phyloP scores from a whole-genome alignment of 768 basidiomycete genomes.

The Sarcodon aspratus region DNA sequence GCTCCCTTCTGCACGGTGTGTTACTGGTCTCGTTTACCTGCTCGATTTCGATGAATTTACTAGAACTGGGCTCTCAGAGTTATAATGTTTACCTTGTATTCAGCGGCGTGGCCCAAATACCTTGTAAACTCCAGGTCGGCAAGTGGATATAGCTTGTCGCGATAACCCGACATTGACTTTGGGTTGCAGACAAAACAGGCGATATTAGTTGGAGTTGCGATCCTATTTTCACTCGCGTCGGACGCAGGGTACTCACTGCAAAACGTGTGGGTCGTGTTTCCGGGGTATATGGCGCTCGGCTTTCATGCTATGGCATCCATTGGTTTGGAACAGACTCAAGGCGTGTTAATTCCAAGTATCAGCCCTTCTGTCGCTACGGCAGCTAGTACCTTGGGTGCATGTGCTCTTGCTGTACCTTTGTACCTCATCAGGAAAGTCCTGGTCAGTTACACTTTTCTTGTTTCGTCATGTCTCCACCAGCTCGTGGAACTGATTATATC shows the following conservation, averaged over 20 bases:
- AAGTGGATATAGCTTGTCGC: constrained; percentile 11
- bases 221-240: constrained; percentile 43
- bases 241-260: constrained; percentile 35
- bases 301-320: constrained; percentile 49
- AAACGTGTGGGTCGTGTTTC: constrained; percentile 33
- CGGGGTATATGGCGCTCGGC: constrained; percentile 57
- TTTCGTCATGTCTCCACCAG: neutral
- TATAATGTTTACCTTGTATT: constrained; percentile 59
- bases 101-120: constrained; percentile 52
- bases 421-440: constrained; percentile 49
- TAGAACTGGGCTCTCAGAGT: constrained; percentile 33
- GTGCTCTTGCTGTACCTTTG: constrained; percentile 49
- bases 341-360: constrained; percentile 44
- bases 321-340: constrained; percentile 51
- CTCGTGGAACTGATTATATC: neutral
- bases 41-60: neutral
- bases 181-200: constrained; percentile 36
- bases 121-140: constrained; percentile 39
- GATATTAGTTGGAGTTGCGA: constrained; percentile 32
- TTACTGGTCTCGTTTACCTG: neutral
- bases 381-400: constrained; percentile 49
- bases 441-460: constrained; percentile 26
- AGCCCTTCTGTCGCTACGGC: constrained; percentile 45
- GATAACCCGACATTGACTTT: neutral
- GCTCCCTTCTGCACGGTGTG: constrained; percentile 56